These are phyloP conservation scores for Phaffomyces thermotolerans DNA, from an alignment of 805 yeast genomes.

Conservation along the genomic window DNA sequence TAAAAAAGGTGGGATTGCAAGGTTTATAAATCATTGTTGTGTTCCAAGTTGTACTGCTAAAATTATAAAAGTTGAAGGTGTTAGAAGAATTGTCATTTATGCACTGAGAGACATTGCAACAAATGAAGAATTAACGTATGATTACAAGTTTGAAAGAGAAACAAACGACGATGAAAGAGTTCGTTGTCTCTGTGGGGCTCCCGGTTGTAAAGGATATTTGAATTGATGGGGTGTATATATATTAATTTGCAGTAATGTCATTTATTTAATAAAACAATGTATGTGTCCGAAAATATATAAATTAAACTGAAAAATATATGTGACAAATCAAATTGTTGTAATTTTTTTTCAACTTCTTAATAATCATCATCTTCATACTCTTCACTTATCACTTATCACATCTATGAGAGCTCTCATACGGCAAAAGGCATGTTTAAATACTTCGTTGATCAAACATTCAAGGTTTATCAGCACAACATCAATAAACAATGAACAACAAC, in stretches of 20 bases:
- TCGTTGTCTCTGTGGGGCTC: constrained; percentile 91
- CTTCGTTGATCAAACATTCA: no score
- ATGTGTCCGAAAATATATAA: no score
- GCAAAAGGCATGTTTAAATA: background rate
- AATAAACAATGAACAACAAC: background rate
- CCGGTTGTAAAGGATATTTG: constrained; percentile 86
- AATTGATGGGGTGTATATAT: constrained; percentile 38
- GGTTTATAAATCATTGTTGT: constrained; percentile 96
- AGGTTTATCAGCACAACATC: background rate
- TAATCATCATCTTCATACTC: no score
- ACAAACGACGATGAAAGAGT: constrained; percentile 82
- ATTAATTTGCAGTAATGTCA: no score
- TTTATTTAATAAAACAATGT: no score
- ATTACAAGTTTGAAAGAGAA: constrained; percentile 91
- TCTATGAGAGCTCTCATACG: background rate
- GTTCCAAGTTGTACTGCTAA: constrained; percentile 97
- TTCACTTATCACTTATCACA: no score
- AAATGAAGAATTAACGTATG: constrained; percentile 90
- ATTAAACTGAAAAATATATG: no score
- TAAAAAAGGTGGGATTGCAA: constrained; percentile 92
- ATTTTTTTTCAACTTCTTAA: no score
- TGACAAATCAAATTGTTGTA: no score
- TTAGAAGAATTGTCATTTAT: constrained; percentile 88
- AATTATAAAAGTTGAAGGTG: constrained; percentile 90
- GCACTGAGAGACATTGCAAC: constrained; percentile 83